Evolutionary conservation across 371 early-diverging fungal genomes (phyloP).

Genomic region (Apophysomyces sp.): DNA sequence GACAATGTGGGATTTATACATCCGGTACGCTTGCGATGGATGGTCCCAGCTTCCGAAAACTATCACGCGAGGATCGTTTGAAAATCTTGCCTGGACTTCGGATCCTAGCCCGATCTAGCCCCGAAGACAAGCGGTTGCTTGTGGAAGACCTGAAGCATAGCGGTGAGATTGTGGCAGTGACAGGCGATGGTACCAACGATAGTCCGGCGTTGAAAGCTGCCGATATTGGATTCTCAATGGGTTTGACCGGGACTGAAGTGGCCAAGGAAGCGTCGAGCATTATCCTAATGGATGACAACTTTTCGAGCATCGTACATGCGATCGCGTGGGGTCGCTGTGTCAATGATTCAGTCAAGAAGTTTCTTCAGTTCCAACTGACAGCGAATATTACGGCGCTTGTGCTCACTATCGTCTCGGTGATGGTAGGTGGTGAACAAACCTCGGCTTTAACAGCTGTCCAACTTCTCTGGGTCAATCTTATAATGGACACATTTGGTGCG

Average conservation of each 20-base stretch:
- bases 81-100: constrained; percentile 59
- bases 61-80: constrained; percentile 51
- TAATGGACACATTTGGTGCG: constrained; percentile 83
- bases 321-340: constrained; percentile 82
- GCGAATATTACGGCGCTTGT: constrained; percentile 76
- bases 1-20: constrained; percentile 66
- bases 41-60: constrained; percentile 65
- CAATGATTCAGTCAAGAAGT: constrained; percentile 78
- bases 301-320: constrained; percentile 74
- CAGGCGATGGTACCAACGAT: constrained; percentile 83
- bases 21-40: constrained; percentile 65
- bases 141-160: constrained; percentile 61
- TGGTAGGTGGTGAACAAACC: constrained; percentile 41
- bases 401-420: constrained; percentile 65
- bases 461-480: constrained; percentile 80
- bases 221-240: constrained; percentile 85
- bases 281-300: constrained; percentile 81
- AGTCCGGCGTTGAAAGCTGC: constrained; percentile 79
- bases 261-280: constrained; percentile 83
- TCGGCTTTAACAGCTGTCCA: constrained; percentile 73
- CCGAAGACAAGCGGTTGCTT: constrained; percentile 75
- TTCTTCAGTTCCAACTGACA: constrained; percentile 79
- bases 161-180: constrained; percentile 78
- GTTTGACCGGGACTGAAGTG: constrained; percentile 80
- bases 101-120: constrained; percentile 75